These are phyloP conservation scores for Rosa persica DNA, from an alignment of 306 rosid genomes.

Conservation along the genomic window DNA sequence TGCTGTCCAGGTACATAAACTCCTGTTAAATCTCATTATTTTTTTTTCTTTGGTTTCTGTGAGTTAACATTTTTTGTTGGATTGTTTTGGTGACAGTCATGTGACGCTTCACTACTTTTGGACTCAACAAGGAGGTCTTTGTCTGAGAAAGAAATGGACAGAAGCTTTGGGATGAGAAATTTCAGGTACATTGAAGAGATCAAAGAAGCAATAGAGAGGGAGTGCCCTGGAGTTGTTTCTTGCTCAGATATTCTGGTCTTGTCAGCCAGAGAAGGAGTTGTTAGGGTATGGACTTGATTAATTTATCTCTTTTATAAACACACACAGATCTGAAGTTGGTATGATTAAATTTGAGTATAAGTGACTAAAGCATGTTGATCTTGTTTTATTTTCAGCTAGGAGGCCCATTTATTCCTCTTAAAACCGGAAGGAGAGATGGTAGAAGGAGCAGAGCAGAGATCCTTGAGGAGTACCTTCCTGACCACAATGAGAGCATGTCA, in stretches of 20 bases:
- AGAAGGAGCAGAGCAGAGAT: constrained; percentile 89
- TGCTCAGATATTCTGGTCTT: constrained; percentile 91
- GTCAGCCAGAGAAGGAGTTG: constrained; percentile 94
- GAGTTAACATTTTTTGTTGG: neutral
- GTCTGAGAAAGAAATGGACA: constrained; percentile 93
- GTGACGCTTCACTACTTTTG: constrained; percentile 93
- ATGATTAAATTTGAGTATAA: neutral
- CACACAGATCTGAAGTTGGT: constrained; percentile 13
- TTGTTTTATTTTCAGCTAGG: constrained; percentile 55
- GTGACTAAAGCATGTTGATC: neutral
- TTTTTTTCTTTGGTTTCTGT: neutral
- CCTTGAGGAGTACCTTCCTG: constrained; percentile 82
- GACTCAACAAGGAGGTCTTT: constrained; percentile 82
- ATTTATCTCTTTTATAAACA: neutral
- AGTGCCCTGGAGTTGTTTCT: constrained; percentile 94
- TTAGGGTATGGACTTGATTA: constrained; percentile 43
- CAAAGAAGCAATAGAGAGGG: constrained; percentile 95
- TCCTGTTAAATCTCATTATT: neutral
- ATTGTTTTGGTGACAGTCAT: constrained; percentile 44
- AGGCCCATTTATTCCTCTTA: constrained; percentile 80
- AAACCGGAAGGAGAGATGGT: constrained; percentile 98
- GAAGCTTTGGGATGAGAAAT: constrained; percentile 97
- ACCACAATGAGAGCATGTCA: constrained; percentile 94
- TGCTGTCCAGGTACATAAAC: constrained; percentile 69
- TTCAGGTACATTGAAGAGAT: constrained; percentile 92